Conservation (phyloP, 805 yeast genomes). For the Candida maltosa region DNA sequence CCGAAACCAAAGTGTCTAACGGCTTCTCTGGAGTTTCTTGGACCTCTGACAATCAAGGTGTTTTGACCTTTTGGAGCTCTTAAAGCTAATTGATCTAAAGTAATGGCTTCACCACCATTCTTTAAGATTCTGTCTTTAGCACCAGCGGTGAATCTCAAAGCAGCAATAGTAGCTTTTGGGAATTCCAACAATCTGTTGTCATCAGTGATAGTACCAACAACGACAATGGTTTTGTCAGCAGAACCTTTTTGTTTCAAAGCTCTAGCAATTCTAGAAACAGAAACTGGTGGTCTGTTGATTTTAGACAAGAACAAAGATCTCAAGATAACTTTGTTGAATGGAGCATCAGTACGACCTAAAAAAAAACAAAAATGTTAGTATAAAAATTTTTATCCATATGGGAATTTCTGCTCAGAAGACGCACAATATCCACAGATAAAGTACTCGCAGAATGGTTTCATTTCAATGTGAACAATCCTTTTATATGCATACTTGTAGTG, state of each 20-base stretch:
- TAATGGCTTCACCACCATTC: constrained; percentile 99
- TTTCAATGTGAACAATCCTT: neutral
- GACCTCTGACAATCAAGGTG: constrained; percentile 97
- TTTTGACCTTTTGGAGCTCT: constrained; percentile 99
- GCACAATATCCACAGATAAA: constrained; percentile 19
- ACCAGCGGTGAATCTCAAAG: constrained; percentile 98
- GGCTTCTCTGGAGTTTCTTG: constrained; percentile 98
- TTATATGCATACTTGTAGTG: constrained; percentile 9
- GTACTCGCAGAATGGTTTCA: constrained; percentile 37
- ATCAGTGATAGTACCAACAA: constrained; percentile 99
- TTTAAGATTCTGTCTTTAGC: constrained; percentile 96
- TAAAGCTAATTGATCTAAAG: constrained; percentile 97
- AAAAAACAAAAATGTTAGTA: constrained; percentile 27
- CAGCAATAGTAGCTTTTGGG: constrained; percentile 98
- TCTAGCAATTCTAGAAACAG: constrained; percentile 85
- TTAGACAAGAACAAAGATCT: constrained; percentile 94
- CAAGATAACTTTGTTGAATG: constrained; percentile 97
- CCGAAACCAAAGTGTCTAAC: constrained; percentile 99
- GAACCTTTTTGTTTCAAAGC: constrained; percentile 81
- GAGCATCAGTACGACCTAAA: constrained; percentile 95
- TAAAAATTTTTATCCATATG: constrained; percentile 7
- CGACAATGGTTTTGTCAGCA: constrained; percentile 88
- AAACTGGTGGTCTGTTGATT: constrained; percentile 99
- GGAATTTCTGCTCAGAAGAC: constrained; percentile 48
- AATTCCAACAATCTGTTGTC: constrained; percentile 90